Evolutionary conservation across 176 grass and related monocot genomes (phyloP), one percentile per base, ranked within the genome.

Genomic region (Poa annua): DNA sequence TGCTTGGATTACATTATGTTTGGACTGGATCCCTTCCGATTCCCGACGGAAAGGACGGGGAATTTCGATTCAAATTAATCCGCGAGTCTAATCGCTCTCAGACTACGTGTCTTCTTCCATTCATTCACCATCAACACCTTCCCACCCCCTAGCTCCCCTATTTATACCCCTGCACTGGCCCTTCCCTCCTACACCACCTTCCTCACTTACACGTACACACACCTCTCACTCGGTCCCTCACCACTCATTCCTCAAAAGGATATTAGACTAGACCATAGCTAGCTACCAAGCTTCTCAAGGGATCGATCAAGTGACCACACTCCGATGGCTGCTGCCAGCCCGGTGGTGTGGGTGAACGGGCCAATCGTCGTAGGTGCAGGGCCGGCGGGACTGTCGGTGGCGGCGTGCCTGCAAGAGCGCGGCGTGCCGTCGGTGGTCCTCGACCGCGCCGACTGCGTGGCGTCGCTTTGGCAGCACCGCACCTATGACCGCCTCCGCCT

Each of bases 331-430:
- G 54, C 54, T n/a, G 19, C 53, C 19, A 55, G 53, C 53, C 54
- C 7, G 20, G 2, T 53, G 51, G 51, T 67, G 61, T 66, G 81
- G 71, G 81, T 57, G 81, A 62, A 86, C 21, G 84, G 74, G 19
- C 64, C 76, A 4, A 68, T 86, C 74, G 11, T 86, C 47, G 84
- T 80, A 4, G 84, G 84, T 36, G 84, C 75, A 14, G 75, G 84
- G 2, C 84, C 84, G 25, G 76, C 84, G 20, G 84, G 84, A 6
- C 61, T 86, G 6, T 24, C 84, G 7, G 66, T 79, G 15, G 62
- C 84, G 44, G 84, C 63, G 1, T 86, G 84, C 66, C 66, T 80
- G 24, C 51, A 39, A 7, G 17, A 11, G 10, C 68, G 17, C 25
- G 74, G 76, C 10, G 67, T 86, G 1, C 84, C 76, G 6, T 59